phyloP scores from a whole-genome alignment of 2,329 filamentous ascomycete genomes.

The Alternaria hordeiaustralica region DNA sequence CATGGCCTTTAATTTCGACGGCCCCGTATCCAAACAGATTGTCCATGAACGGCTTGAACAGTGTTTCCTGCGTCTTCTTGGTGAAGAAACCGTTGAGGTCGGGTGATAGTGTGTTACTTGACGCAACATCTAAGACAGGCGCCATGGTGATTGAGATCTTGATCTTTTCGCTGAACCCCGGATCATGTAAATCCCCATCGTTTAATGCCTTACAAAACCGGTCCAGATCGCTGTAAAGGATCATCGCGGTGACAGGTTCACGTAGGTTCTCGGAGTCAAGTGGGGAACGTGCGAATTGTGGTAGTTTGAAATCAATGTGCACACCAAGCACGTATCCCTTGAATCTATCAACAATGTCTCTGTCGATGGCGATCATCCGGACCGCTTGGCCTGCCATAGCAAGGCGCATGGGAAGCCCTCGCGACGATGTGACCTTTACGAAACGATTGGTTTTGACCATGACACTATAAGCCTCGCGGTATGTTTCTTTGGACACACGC shows the following conservation, averaged over 20 bases:
- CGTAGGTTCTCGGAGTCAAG: neutral
- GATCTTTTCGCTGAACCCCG: conserved; percentile 4
- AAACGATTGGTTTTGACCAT: conserved; percentile 28
- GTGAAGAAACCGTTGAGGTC: conserved; percentile 21
- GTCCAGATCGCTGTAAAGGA: conserved; percentile 20
- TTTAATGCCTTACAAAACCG: conserved; percentile 15
- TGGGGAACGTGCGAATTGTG: neutral
- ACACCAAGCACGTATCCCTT: conserved; percentile 21
- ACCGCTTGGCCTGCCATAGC: conserved; percentile 1
- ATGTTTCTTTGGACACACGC: neutral
- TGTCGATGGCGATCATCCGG: conserved; percentile 11
- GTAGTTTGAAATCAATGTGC: conserved; percentile 2
- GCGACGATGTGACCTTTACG: conserved; percentile 9
- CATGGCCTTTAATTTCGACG: conserved; percentile 11
- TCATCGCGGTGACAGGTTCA: conserved; percentile 9
- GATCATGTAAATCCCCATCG: conserved; percentile 8
- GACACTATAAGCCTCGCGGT: conserved; percentile 5
- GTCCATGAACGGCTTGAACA: conserved; percentile 21
- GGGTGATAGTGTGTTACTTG: neutral
- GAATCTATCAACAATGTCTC: conserved; percentile 5
- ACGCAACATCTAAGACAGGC: neutral
- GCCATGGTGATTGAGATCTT: conserved; percentile 15
- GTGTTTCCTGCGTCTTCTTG: conserved; percentile 17
- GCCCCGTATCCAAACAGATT: conserved; percentile 17
- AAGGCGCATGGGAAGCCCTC: conserved; percentile 6